phyloP scores from a whole-genome alignment of 2,329 filamentous ascomycete genomes.

The Exserohilum turcica region DNA sequence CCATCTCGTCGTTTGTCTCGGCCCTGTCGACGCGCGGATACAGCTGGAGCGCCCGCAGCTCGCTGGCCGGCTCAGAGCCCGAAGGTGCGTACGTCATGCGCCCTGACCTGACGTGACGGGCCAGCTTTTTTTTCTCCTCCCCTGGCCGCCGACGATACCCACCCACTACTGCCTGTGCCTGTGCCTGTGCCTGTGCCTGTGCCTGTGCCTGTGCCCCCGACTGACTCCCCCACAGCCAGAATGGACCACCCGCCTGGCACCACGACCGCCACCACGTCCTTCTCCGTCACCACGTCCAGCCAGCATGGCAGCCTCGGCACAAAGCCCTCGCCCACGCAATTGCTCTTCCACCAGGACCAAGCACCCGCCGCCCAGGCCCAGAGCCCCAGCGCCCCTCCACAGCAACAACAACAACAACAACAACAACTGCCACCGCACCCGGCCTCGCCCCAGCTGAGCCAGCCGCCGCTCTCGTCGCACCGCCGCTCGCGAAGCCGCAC shows the following conservation, averaged over 20 bases:
- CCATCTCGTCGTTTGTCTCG: slow-evolving; percentile 72
- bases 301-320: slow-evolving; percentile 50
- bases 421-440: slow-evolving; percentile 16
- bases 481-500: slow-evolving; percentile 48
- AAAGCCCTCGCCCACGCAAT: slow-evolving; percentile 46
- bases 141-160: slow-evolving; percentile 2
- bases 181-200: no score
- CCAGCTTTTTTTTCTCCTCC: slow-evolving; percentile 11
- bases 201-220: no score
- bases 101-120: background rate
- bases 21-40: slow-evolving; percentile 57
- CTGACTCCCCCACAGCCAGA: slow-evolving; percentile 27
- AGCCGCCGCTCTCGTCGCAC: slow-evolving; percentile 21
- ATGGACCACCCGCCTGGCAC: slow-evolving; percentile 36
- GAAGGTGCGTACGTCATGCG: slow-evolving; percentile 48
- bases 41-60: slow-evolving; percentile 57
- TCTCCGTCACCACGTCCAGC: slow-evolving; percentile 53
- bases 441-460: slow-evolving; percentile 23
- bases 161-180: background rate
- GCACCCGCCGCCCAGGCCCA: slow-evolving; percentile 11
- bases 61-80: slow-evolving; percentile 52
- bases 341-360: slow-evolving; percentile 43
- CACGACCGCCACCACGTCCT: slow-evolving; percentile 53
- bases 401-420: background rate
- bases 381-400: slow-evolving; percentile 11